A percentile compares a stretch with the other conserved stretches of the same genome.
phyloP scores from a whole-genome alignment of 164 flowering plant genomes.

The Dillenia suffruticosa region DNA sequence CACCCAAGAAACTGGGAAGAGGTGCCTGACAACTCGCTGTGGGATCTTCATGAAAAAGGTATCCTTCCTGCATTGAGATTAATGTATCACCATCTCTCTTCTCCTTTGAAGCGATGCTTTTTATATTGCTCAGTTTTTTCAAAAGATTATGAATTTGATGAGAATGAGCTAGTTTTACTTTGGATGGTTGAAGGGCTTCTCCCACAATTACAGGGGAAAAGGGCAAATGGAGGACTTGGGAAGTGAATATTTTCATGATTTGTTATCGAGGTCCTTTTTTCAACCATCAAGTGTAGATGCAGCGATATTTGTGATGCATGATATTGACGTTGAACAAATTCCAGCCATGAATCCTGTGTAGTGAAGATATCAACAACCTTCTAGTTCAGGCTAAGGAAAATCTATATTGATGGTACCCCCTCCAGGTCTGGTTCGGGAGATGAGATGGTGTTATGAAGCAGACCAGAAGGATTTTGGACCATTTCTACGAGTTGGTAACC shows the following conservation, averaged over 20 bases:
- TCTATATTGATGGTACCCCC: too few relatives aligned
- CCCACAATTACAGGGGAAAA: not conserved
- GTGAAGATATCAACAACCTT: too few relatives aligned
- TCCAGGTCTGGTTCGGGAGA: too few relatives aligned
- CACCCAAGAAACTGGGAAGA: not conserved
- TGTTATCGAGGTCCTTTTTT: not conserved
- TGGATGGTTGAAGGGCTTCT: conserved; percentile 1
- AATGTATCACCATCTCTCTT: not conserved
- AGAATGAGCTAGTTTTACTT: not conserved
- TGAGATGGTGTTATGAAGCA: too few relatives aligned
- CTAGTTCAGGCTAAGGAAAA: too few relatives aligned
- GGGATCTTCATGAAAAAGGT: not conserved
- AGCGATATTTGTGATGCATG: not conserved
- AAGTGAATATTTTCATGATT: not conserved
- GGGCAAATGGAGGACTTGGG: not conserved
- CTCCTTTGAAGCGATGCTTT: not conserved
- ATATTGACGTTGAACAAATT: not conserved
- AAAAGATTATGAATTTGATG: not conserved
- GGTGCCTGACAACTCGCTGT: not conserved
- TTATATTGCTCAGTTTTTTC: not conserved
- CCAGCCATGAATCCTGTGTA: too few relatives aligned
- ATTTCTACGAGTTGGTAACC: too few relatives aligned
- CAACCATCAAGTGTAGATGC: not conserved
- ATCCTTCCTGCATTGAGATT: not conserved
- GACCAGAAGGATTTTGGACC: too few relatives aligned